phyloP scores from a whole-genome alignment of 2,329 filamentous ascomycete genomes.

The Cladophialophora chaetospira region DNA sequence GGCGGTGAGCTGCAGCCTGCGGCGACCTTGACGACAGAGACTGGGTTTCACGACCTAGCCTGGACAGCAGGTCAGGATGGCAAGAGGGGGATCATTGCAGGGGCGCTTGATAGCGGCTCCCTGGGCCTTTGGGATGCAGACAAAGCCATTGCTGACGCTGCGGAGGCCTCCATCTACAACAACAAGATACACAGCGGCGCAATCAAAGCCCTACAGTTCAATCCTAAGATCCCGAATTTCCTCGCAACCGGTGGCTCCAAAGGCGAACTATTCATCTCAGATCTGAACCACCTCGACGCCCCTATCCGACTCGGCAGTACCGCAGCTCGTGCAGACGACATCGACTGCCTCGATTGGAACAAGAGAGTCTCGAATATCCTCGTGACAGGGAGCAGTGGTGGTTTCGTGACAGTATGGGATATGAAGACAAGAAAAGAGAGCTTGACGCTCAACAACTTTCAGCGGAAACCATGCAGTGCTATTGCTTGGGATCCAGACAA shows the following conservation, averaged over 20 bases:
- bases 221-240: slow-evolving; percentile 86
- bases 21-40: slow-evolving; percentile 81
- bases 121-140: slow-evolving; percentile 92
- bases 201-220: slow-evolving; percentile 95
- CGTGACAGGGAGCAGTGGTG: slow-evolving; percentile 87
- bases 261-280: slow-evolving; percentile 94
- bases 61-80: slow-evolving; percentile 84
- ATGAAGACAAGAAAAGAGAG: slow-evolving; percentile 97
- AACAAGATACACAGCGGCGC: slow-evolving; percentile 88
- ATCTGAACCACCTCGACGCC: slow-evolving; percentile 84
- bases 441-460: slow-evolving; percentile 84
- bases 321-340: slow-evolving; percentile 87
- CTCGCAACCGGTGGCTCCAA: slow-evolving; percentile 91
- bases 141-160: slow-evolving; percentile 58
- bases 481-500: slow-evolving; percentile 94
- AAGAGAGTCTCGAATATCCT: slow-evolving; percentile 96
- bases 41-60: slow-evolving; percentile 94
- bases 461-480: slow-evolving; percentile 89
- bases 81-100: slow-evolving; percentile 86
- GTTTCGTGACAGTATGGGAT: slow-evolving; percentile 98
- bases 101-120: slow-evolving; percentile 90
- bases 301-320: slow-evolving; percentile 87
- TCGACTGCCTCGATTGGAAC: slow-evolving; percentile 98
- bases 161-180: slow-evolving; percentile 79
- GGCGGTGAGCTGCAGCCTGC: slow-evolving; percentile 82